Evolutionary conservation across 1,284 basidiomycete species (phyloP), one percentile per base, ranked within the genome.

Genomic region (Leucoagaricus sp.): DNA sequence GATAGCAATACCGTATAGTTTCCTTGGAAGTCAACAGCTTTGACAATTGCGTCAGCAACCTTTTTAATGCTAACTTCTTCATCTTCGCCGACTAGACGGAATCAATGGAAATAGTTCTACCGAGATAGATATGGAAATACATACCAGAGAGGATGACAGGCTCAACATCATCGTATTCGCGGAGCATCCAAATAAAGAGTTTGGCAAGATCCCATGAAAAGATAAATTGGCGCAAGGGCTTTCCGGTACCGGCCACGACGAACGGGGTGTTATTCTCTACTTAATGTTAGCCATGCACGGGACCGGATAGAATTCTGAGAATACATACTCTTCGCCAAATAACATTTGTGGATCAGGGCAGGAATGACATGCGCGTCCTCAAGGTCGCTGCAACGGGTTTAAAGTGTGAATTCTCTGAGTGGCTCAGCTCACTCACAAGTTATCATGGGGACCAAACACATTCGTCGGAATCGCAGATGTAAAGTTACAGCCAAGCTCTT

Each of bases 381-480:
- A n/a, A 96, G 78, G 64, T 94, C 89, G 68, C 90, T 94, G 66
- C 4, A 52, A 15, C 40, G 55, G 40, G 6, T 47, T 55, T 10
- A 36, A 25, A 21, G 40, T 31, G 26, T 17, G 15, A 28, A 17
- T 10, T 17, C 19, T 19, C 29, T 19, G 31, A 36, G 36, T 6
- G 13, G 21, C 38, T 23, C 31, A 21, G n/a, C n/a, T 15, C 58
- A 62, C 79, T 54, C 60, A 89, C 89, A 85, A 91, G 74, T 91
- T 93, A 69, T 93, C 90, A 64, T 90, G 70, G 1, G 89, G 88
- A 7, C 94, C 93, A 67, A 95, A 96, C 15, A 96, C 85, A 68
- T 94, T 96, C 9, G 94, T 96, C 1, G 94, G 94, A 66, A 96
- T 96, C 10, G 93, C 93, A 31, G 91, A 91, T 1, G 93, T 95